phyloP scores from a whole-genome alignment of 1,284 basidiomycete species.

The Apiotrichum domesticum region DNA sequence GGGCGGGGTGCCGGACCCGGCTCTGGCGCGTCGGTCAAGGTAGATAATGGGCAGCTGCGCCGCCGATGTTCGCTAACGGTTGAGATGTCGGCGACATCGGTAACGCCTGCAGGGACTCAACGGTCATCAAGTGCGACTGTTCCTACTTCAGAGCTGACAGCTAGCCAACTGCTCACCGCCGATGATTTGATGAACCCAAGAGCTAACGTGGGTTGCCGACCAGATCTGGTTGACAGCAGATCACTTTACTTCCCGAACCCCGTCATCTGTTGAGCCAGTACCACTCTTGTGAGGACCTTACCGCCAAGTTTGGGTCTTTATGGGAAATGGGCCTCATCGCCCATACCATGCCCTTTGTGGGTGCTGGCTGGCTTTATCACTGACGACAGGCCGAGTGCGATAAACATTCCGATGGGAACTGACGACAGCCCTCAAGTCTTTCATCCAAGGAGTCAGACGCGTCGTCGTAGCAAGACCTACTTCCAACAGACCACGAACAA shows the following conservation, averaged over 20 bases:
- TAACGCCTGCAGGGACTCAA: neutral
- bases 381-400: neutral
- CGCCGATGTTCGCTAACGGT: neutral
- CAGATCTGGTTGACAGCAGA: too few relatives aligned
- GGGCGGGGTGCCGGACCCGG: neutral
- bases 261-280: neutral
- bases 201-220: too few relatives aligned
- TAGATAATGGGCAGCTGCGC: neutral
- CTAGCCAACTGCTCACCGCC: too few relatives aligned
- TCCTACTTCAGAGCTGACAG: too few relatives aligned
- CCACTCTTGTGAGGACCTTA: neutral
- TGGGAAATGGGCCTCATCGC: slow-evolving; percentile 9
- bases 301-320: neutral
- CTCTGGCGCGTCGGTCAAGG: slow-evolving; percentile 5
- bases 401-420: too few relatives aligned
- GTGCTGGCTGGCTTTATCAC: neutral
- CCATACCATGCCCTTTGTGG: slow-evolving; percentile 5
- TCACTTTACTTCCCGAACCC: too few relatives aligned
- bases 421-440: too few relatives aligned
- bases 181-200: too few relatives aligned
- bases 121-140: too few relatives aligned
- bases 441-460: too few relatives aligned
- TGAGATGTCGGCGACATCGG: neutral
- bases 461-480: too few relatives aligned
- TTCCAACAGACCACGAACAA: too few relatives aligned